Percentiles rank a stretch among this genome's conserved stretches.
Evolutionary conservation across 768 basidiomycete species (phyloP).

Genomic region (Lactifluus volemus): DNA sequence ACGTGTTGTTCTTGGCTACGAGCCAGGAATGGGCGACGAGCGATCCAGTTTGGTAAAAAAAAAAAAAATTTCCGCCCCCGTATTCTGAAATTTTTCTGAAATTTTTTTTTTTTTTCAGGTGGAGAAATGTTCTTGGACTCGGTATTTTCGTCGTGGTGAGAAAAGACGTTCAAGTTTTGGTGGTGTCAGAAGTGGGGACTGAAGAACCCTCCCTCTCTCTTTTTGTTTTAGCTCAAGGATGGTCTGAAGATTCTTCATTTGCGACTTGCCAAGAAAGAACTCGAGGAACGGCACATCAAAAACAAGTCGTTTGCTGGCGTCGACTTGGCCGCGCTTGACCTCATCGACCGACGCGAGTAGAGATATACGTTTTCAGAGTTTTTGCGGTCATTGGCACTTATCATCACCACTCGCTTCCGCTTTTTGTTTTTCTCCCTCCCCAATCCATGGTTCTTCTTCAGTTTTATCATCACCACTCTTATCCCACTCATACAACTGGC

Average conservation of each 20-base stretch:
- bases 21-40: slow-evolving; percentile 54
- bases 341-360: slow-evolving; percentile 30
- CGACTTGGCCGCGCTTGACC: slow-evolving; percentile 57
- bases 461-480: background rate
- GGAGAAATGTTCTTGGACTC: slow-evolving; percentile 63
- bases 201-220: background rate
- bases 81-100: no score
- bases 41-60: slow-evolving; percentile 79
- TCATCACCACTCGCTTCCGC: background rate
- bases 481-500: no score
- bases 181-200: background rate
- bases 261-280: slow-evolving; percentile 61
- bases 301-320: slow-evolving; percentile 65
- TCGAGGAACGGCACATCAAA: slow-evolving; percentile 59
- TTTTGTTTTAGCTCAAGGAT: slow-evolving; percentile 47
- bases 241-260: slow-evolving; percentile 58
- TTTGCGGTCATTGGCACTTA: no score
- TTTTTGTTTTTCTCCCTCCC: background rate
- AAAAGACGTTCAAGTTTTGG: background rate
- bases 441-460: no score
- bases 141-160: slow-evolving; percentile 58
- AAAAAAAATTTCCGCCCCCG: no score
- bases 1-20: slow-evolving; percentile 37
- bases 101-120: slow-evolving; percentile 33
- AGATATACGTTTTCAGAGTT: no score